phyloP scores from a whole-genome alignment of 208 protist genomes.

The Phytomonas sp. region DNA sequence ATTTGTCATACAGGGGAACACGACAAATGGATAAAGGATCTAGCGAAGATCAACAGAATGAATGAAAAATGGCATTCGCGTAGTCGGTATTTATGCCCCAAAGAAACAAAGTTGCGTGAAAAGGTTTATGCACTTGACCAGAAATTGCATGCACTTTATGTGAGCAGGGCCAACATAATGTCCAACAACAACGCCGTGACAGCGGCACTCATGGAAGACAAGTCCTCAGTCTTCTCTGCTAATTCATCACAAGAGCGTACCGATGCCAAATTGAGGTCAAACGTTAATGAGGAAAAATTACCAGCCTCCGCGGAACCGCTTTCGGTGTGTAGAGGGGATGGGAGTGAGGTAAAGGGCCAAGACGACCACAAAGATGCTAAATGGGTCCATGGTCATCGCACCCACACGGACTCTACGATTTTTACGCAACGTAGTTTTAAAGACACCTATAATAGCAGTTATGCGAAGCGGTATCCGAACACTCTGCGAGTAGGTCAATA shows the following conservation, averaged over 20 bases:
- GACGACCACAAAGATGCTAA: background rate
- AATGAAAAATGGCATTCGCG: background rate
- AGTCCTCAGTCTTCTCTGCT: background rate
- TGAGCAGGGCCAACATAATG: background rate
- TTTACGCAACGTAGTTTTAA: background rate
- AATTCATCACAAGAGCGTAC: background rate
- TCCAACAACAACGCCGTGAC: background rate
- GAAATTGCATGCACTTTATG: background rate
- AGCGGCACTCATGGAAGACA: background rate
- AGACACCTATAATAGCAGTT: background rate
- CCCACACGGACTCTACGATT: background rate
- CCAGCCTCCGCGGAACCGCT: background rate
- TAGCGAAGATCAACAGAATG: background rate
- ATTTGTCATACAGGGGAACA: background rate
- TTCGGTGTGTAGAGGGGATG: background rate
- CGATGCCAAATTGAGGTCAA: background rate
- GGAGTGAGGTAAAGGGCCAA: background rate
- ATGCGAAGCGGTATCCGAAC: background rate
- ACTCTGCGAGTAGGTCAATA: background rate
- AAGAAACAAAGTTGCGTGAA: background rate
- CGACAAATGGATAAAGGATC: background rate
- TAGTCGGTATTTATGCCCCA: background rate
- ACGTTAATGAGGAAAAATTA: background rate
- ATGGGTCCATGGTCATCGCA: background rate
- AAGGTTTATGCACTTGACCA: background rate